Conservation (phyloP, 345 rosid genomes). For the Viola odorata region DNA sequence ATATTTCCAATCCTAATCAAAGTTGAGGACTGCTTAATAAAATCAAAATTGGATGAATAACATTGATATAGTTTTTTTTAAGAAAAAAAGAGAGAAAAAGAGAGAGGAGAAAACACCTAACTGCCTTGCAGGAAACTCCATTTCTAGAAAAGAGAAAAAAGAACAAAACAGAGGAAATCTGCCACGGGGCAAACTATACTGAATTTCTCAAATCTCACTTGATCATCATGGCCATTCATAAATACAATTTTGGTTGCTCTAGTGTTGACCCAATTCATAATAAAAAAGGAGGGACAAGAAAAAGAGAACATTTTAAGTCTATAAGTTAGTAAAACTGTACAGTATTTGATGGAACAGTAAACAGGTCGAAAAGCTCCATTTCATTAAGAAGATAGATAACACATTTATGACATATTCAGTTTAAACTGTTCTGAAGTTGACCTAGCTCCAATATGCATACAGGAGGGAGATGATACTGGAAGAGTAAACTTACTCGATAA, state of each 20-base stretch:
- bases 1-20: neutral
- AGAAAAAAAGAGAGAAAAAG: no score
- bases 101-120: no score
- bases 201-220: neutral
- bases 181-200: no score
- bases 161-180: no score
- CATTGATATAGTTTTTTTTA: neutral
- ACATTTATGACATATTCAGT: neutral
- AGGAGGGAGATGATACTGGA: neutral
- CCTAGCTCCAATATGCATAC: neutral
- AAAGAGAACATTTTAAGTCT: no score
- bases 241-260: neutral
- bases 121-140: no score
- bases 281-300: no score
- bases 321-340: neutral
- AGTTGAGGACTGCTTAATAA: no score
- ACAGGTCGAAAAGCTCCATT: neutral
- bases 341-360: neutral
- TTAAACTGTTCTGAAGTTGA: neutral
- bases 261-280: neutral
- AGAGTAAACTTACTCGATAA: slow-evolving; percentile 55
- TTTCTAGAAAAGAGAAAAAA: no score
- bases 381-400: neutral
- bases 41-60: no score
- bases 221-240: neutral